Evolutionary conservation across 1,284 basidiomycete genomes (phyloP).

Genomic region (Naganishia sp.): DNA sequence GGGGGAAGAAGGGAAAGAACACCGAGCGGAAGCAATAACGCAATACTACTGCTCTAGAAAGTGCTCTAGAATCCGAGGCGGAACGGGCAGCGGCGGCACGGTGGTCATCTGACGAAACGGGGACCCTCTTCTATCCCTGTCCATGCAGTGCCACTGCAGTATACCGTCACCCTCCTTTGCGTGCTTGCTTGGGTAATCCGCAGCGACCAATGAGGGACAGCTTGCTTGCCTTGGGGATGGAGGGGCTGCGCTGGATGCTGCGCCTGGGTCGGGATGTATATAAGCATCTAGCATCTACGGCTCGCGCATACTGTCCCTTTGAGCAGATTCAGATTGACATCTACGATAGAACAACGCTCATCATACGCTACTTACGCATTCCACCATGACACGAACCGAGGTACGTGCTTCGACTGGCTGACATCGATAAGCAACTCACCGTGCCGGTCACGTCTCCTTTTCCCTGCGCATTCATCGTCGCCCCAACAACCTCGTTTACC

Average conservation of each 20-base stretch:
- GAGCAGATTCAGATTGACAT: background rate
- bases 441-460: background rate
- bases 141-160: too few relatives aligned
- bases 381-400: constrained; percentile 74
- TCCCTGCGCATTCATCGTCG: background rate
- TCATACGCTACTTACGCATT: background rate
- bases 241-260: background rate
- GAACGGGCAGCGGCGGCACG: background rate
- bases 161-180: too few relatives aligned
- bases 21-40: background rate
- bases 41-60: background rate
- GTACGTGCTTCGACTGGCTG: constrained; percentile 16
- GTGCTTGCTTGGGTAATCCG: too few relatives aligned
- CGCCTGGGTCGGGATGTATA: constrained; percentile 6
- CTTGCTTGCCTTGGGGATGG: background rate
- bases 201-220: background rate
- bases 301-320: background rate
- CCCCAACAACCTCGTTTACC: background rate
- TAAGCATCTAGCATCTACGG: background rate
- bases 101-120: background rate
- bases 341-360: background rate
- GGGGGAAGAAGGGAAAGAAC: constrained; percentile 1
- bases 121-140: too few relatives aligned
- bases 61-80: background rate
- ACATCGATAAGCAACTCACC: constrained; percentile 1